Evolutionary conservation across 202 grass and related monocot genomes (phyloP).

Genomic region (Hordeum pubiflorum): DNA sequence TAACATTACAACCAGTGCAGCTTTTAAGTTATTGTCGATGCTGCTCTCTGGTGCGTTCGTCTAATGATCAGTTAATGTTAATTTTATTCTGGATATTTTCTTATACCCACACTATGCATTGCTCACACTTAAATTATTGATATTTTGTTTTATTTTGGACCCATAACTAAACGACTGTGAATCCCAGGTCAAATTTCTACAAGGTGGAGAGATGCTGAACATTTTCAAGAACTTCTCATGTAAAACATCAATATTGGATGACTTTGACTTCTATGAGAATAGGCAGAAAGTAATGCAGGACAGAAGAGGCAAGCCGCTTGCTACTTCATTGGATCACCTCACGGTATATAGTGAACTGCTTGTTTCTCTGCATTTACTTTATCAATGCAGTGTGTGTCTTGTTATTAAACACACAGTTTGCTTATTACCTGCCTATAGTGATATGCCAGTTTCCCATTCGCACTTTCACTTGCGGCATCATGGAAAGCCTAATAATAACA

Average conservation of each 20-base stretch:
- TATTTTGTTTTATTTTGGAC: neutral
- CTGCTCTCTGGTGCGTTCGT: neutral
- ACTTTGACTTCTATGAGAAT: conserved; percentile 87
- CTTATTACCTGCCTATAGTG: neutral
- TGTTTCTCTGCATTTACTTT: conserved; percentile 11
- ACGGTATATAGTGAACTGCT: conserved; percentile 32
- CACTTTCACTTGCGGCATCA: neutral
- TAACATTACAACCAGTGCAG: neutral
- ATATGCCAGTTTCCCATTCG: neutral
- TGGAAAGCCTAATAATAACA: neutral
- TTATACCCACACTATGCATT: conserved; percentile 1
- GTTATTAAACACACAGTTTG: neutral
- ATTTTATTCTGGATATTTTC: neutral
- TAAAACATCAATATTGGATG: conserved; percentile 87
- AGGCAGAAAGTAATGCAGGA: conserved; percentile 87
- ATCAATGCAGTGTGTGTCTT: neutral
- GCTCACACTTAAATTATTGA: neutral
- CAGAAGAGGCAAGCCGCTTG: conserved; percentile 46
- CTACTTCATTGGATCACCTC: conserved; percentile 25
- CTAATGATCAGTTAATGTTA: neutral
- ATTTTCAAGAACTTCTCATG: conserved; percentile 76
- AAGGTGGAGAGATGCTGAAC: conserved; percentile 76
- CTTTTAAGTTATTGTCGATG: neutral
- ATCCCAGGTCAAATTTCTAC: conserved; percentile 64
- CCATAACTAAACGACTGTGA: neutral